Evolutionary conservation across 1,284 basidiomycete genomes (phyloP), one percentile per base, ranked within the genome.

Genomic region (Veloboletus limbatus): DNA sequence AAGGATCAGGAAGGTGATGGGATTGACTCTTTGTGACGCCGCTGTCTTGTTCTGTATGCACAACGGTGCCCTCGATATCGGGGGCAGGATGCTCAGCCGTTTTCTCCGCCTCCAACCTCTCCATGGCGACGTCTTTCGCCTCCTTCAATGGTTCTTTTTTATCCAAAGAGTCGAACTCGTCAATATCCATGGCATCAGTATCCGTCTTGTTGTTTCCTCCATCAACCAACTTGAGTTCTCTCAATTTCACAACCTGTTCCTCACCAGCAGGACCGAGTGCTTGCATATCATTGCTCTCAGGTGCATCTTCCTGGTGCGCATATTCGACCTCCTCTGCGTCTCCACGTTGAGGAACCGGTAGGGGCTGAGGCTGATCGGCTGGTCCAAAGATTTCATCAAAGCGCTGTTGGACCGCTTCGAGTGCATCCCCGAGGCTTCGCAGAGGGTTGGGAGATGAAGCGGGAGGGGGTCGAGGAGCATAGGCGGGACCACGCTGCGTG

Each of bases 191-290:
- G 9, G 69, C 66, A 16, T 65, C 62, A 2, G 66, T 44, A 10
- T 57, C 46, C 30, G 58, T 59, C 17, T 54, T 48, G 16, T 75
- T 73, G 14, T 56, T 49, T 26, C 72, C 73, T 16, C 85, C 81
- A 51, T 92, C 89, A 17, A 82, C 65, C 52, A 96, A 74, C 36
- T 81, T 85, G 24, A 97, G 79, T 40, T 94, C 85, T 52, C 85
- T 80, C 40, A 97, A 74, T 59, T 87, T 91, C 27, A 89, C 85
- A 27, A 82, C 81, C 62, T 94, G 83, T 55, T 95, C 91, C 37
- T 89, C 83, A 10, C 79, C 81, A 1, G 94, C 88, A 2, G 90
- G 83, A 6, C 94, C 96, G 10, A 98, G 78, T 1, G 94, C 93
- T 66, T 98, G 93, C 78, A 90, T 86, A 42, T 89, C 82, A 38